These are phyloP conservation scores for Zizania palustris DNA, from an alignment of 202 grass and related monocot genomes.

Conservation along the genomic window DNA sequence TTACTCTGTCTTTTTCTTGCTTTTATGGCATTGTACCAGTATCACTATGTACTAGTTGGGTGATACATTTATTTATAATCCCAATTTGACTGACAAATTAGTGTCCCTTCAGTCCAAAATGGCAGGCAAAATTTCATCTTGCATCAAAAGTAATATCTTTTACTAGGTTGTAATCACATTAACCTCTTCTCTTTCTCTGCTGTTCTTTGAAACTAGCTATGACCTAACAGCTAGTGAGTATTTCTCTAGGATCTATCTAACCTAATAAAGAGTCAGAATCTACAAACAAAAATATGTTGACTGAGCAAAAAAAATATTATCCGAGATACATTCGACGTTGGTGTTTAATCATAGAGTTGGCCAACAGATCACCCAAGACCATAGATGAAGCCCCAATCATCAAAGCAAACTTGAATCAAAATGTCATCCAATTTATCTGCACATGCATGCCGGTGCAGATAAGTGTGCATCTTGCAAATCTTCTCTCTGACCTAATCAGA, in stretches of 20 bases:
- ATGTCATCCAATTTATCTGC: constrained; percentile 23
- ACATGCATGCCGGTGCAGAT: constrained; percentile 7
- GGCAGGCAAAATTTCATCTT: too few relatives aligned
- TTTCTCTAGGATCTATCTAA: neutral
- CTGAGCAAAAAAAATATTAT: neutral
- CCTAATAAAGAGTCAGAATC: neutral
- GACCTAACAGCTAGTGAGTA: neutral
- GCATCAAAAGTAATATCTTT: neutral
- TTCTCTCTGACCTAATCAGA: constrained; percentile 32
- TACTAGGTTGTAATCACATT: neutral
- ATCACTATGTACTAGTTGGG: too few relatives aligned
- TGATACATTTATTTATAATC: too few relatives aligned
- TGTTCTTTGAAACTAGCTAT: neutral
- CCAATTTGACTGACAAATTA: too few relatives aligned
- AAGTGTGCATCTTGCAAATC: neutral
- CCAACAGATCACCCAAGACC: constrained; percentile 19
- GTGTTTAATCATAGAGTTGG: constrained; percentile 30
- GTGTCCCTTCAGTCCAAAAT: too few relatives aligned
- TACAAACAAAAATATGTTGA: constrained; percentile 16
- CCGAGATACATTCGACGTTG: constrained; percentile 29
- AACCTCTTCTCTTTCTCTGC: neutral
- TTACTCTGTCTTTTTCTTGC: too few relatives aligned
- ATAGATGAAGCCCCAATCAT: constrained; percentile 35
- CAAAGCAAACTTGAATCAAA: constrained; percentile 11
- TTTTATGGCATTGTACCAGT: too few relatives aligned